Conservation (phyloP, 1,284 basidiomycete genomes). For the Melampsora larici-populina region DNA sequence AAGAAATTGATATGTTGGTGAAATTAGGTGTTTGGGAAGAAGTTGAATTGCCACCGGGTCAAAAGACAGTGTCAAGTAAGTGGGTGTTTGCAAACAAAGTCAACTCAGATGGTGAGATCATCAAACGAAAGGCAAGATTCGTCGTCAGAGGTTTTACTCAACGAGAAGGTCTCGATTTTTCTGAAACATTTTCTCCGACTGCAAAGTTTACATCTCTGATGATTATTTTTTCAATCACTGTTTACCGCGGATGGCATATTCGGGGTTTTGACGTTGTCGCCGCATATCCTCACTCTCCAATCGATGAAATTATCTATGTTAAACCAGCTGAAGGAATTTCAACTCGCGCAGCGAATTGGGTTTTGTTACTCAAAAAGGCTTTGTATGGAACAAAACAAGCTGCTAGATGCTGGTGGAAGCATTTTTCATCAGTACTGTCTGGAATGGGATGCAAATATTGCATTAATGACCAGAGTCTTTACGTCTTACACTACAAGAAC, state of each 20-base stretch:
- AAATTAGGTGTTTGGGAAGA: background rate
- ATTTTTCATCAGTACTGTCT: background rate
- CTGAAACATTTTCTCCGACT: conserved; percentile 10
- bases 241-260: background rate
- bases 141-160: conserved; percentile 22
- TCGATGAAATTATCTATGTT: conserved; percentile 11
- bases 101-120: background rate
- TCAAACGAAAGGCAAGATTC: too few species aligned
- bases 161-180: background rate
- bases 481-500: background rate
- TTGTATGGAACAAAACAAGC: too few species aligned
- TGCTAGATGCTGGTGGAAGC: too few species aligned
- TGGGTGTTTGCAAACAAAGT: background rate
- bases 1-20: background rate
- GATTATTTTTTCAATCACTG: background rate
- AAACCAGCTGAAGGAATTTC: background rate
- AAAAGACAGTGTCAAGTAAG: background rate
- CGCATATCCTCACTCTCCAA: conserved; percentile 15
- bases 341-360: background rate
- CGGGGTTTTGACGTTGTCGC: conserved; percentile 20
- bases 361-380: too few species aligned
- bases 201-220: too few species aligned
- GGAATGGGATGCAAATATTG: background rate
- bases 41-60: background rate
- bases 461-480: background rate